A percentile compares a stretch with the other conserved stretches of the same genome.
Evolutionary conservation across 192 early-diverging fungal species (phyloP).

Genomic region (Podochytrium sp.): DNA sequence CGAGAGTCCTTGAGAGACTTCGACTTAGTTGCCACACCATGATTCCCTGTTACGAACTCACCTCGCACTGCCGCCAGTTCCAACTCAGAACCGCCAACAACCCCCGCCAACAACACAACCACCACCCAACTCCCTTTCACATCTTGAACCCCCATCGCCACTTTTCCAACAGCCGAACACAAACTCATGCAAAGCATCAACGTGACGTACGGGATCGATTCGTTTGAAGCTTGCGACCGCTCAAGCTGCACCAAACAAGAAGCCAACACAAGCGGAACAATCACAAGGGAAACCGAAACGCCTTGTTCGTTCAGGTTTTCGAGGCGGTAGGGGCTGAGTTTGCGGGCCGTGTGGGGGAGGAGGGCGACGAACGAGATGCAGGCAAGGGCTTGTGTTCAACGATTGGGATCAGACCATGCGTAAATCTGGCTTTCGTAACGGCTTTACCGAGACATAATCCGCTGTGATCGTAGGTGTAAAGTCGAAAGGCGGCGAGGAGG

Average conservation of each 20-base stretch:
- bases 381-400: no score
- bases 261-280: conserved; percentile 6
- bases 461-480: no score
- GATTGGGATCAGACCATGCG: no score
- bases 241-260: conserved; percentile 3
- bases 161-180: background rate
- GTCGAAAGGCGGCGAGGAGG: no score
- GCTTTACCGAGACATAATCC: no score
- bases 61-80: background rate
- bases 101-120: background rate
- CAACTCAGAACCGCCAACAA: background rate
- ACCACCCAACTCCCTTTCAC: background rate
- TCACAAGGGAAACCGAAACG: background rate
- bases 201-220: background rate
- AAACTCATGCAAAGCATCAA: background rate
- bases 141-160: background rate
- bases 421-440: no score
- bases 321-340: no score
- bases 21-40: background rate
- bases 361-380: no score
- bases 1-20: background rate
- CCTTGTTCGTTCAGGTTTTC: background rate
- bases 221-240: background rate
- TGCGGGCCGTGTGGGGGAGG: no score
- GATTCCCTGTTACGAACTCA: background rate